A percentile compares a stretch with the other conserved stretches of the same genome.
Conservation (phyloP, 2,329 filamentous ascomycete genomes). For the Malbranchea zuffiana region DNA sequence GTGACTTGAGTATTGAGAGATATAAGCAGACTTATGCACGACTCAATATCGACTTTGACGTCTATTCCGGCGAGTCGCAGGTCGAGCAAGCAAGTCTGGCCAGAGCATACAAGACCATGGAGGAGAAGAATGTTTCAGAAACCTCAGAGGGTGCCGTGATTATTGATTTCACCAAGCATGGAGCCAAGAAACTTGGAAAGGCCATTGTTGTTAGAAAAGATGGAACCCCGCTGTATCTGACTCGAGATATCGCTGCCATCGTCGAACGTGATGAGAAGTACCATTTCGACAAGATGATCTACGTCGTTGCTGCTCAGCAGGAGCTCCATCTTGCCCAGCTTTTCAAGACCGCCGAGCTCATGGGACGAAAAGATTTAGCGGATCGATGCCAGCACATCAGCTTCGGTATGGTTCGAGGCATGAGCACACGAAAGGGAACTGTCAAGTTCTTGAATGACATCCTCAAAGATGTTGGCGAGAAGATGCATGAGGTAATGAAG, state of each 20-base stretch:
- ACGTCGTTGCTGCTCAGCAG: conserved; percentile 54
- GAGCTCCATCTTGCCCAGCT: conserved; percentile 54
- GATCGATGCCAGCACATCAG: conserved; percentile 52
- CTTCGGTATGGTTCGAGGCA: conserved; percentile 56
- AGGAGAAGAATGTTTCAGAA: conserved; percentile 51
- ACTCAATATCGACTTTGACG: conserved; percentile 54
- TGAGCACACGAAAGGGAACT: conserved; percentile 56
- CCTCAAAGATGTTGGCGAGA: conserved; percentile 68
- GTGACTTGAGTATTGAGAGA: conserved; percentile 52
- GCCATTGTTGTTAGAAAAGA: conserved; percentile 57
- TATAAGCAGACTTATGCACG: conserved; percentile 55
- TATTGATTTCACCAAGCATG: conserved; percentile 59
- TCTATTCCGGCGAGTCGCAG: conserved; percentile 59
- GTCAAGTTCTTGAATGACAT: conserved; percentile 67
- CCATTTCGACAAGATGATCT: conserved; percentile 58
- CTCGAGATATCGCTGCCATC: conserved; percentile 57
- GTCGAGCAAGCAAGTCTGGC: conserved; percentile 53
- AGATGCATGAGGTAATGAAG: conserved; percentile 97
- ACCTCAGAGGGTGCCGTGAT: conserved; percentile 55
- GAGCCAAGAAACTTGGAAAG: conserved; percentile 55
- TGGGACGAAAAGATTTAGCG: conserved; percentile 50
- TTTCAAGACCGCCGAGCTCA: conserved; percentile 54
- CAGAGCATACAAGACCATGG: conserved; percentile 47
- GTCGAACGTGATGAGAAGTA: conserved; percentile 52
- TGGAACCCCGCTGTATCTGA: conserved; percentile 57